Base-by-base conservation (phyloP, 257 asterid species). In the Solanum microdontum region DNA sequence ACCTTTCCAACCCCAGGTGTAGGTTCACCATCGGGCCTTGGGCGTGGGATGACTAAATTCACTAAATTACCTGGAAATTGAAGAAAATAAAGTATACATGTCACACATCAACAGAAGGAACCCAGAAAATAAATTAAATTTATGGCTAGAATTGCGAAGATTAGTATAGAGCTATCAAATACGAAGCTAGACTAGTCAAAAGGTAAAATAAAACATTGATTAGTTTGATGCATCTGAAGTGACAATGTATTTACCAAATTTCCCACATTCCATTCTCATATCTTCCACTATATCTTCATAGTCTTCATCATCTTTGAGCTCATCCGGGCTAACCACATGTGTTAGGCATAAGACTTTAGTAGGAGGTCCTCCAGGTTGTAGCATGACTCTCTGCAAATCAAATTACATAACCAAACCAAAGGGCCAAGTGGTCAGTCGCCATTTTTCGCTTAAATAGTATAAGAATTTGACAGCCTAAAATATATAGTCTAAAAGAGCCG, bases 1-100 rank as follows among this genome's bases (percentile, higher is more conserved):
- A 95, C 99, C 99, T 96, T 97, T 88, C 99, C 99, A 58, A 95
- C 94, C 84, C 99, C 99, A 13, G 99, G 98, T 33, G 91, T 75
- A 89, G 88, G 89, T 89, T 95, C 99, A 60, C 93, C 98, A 55
- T 84, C 89, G 28, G 97, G 92, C 76, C 84, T 88, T 58, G 98
- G 99, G 30, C 99, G 98, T 5, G 99, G 99, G 77, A 97, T 97
- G 68, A 90, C 90, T 88, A 96, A 87, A 51, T 94, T 95, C 90
- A 93, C 97, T 92, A 97, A 89, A 73, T 92, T 87, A 88, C 99
- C 99, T 97, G 93, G 93, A 92, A 62, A 79, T 85, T 37, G 45
- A 72, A 72, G 79, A 70, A 55, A 55, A 7, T 55, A 19, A 7
- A 32, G 83, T 28, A 36, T 36, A 23, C 3, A 14, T 3, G 33